These are phyloP conservation scores for Endotrypanum monterogeii DNA, from an alignment of 208 protist genomes.

Conservation along the genomic window DNA sequence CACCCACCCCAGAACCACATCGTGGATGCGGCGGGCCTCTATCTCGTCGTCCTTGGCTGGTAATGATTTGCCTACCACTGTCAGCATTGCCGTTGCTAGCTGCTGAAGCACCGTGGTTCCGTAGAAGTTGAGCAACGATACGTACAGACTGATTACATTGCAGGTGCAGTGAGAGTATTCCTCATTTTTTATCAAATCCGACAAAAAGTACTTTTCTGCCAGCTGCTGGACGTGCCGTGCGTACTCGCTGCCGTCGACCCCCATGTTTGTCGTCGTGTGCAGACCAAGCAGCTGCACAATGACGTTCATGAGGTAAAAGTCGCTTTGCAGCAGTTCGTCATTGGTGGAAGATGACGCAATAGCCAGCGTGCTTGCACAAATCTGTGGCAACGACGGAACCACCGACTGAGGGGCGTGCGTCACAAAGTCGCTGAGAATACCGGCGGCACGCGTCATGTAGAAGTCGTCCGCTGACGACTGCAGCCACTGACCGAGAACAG, in stretches of 20 bases:
- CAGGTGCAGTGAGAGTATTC: constrained; percentile 60
- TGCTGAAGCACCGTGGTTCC: constrained; percentile 25
- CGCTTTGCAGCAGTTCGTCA: constrained; percentile 59
- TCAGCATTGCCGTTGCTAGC: constrained; percentile 37
- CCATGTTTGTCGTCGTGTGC: constrained; percentile 23
- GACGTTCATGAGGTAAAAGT: constrained; percentile 79
- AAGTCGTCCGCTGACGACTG: constrained; percentile 64
- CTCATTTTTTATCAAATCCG: constrained; percentile 30
- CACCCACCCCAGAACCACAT: constrained; percentile 71
- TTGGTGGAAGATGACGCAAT: constrained; percentile 56
- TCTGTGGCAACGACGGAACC: constrained; percentile 46
- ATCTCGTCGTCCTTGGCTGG: constrained; percentile 74
- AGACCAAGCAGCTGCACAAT: constrained; percentile 61
- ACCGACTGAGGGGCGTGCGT: constrained; percentile 60
- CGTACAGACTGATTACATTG: constrained; percentile 70
- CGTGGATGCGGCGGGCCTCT: constrained; percentile 75
- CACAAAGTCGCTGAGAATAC: constrained; percentile 79
- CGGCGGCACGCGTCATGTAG: constrained; percentile 56
- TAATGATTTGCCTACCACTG: constrained; percentile 46
- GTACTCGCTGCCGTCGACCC: constrained; percentile 47
- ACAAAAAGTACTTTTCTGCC: constrained; percentile 43
- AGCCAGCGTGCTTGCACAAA: constrained; percentile 45
- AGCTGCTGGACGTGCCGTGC: constrained; percentile 43
- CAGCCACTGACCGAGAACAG: constrained; percentile 63
- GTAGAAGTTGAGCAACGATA: constrained; percentile 62